Conservation (phyloP, 1,139 yeast species). For the Schizosaccharomyces versatilis region DNA sequence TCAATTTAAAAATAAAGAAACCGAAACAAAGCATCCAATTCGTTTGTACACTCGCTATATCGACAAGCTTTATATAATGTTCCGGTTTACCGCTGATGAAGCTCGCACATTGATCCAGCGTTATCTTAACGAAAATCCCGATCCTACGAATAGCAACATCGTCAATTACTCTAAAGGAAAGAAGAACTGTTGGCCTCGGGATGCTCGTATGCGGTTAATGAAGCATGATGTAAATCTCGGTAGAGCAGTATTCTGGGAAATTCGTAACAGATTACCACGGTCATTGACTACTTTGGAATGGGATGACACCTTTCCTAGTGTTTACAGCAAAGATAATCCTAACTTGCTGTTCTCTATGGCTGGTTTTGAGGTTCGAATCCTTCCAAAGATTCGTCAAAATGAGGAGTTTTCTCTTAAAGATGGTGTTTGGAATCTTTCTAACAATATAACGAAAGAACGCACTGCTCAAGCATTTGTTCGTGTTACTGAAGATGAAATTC, state of each 20-base stretch:
- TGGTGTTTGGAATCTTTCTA: slow-evolving; percentile 77
- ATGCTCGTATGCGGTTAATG: slow-evolving; percentile 72
- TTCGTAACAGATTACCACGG: slow-evolving; percentile 54
- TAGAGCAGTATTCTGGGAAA: slow-evolving; percentile 80
- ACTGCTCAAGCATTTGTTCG: slow-evolving; percentile 76
- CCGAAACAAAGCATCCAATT: slow-evolving; percentile 52
- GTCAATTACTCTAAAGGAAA: slow-evolving; percentile 51
- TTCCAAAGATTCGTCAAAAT: slow-evolving; percentile 43
- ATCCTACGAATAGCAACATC: slow-evolving; percentile 71
- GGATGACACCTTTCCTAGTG: slow-evolving; percentile 68
- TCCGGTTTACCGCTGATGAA: slow-evolving; percentile 53
- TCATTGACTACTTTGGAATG: slow-evolving; percentile 55
- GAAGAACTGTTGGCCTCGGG: slow-evolving; percentile 88
- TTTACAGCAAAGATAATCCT: slow-evolving; percentile 75
- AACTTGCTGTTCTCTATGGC: slow-evolving; percentile 74
- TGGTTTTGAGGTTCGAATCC: slow-evolving; percentile 78
- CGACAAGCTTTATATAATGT: slow-evolving; percentile 60
- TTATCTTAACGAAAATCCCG: slow-evolving; percentile 65
- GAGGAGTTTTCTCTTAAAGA: slow-evolving; percentile 28
- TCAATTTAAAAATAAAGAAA: slow-evolving; percentile 37
- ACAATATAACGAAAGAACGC: slow-evolving; percentile 54
- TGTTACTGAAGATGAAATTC: slow-evolving; percentile 62
- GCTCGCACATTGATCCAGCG: slow-evolving; percentile 57
- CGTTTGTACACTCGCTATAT: slow-evolving; percentile 62
- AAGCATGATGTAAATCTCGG: slow-evolving; percentile 84